These are phyloP conservation scores for Salix udensis DNA, from an alignment of 345 rosid genomes.

Conservation along the genomic window DNA sequence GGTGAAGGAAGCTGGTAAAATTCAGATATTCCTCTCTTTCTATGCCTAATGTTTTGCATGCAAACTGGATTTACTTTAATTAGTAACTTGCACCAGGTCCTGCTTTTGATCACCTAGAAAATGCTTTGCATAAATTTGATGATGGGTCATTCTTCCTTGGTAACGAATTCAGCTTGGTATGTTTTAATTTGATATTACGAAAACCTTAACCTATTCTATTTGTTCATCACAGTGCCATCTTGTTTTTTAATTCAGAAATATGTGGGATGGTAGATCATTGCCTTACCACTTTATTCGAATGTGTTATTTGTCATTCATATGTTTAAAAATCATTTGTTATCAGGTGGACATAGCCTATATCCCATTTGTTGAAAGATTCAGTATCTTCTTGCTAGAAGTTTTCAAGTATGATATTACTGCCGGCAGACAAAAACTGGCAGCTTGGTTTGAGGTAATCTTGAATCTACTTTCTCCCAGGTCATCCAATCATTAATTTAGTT, in stretches of 20 bases:
- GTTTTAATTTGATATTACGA: background rate
- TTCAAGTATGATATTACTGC: conserved; percentile 53
- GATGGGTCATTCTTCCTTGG: conserved; percentile 95
- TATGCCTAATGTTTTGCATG: background rate
- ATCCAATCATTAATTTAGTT: background rate
- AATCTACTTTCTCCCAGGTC: background rate
- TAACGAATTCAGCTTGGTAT: conserved; percentile 62
- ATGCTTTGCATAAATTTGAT: conserved; percentile 53
- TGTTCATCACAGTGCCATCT: background rate
- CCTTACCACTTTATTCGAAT: background rate
- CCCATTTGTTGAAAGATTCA: conserved; percentile 64
- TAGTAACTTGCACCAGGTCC: conserved; percentile 43
- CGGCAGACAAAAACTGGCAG: conserved; percentile 68
- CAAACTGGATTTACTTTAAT: background rate
- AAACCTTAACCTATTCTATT: background rate
- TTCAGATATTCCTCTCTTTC: background rate
- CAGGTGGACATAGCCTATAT: conserved; percentile 78
- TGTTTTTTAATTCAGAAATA: background rate
- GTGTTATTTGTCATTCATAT: background rate
- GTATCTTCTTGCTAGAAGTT: conserved; percentile 42
- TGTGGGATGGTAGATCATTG: background rate
- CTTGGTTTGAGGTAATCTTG: conserved; percentile 61
- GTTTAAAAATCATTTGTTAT: conserved; percentile 1
- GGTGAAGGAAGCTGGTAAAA: conserved; percentile 50
- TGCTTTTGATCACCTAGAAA: conserved; percentile 70